Percentiles rank a stretch among this genome's conserved stretches.
Evolutionary conservation across 2,329 filamentous ascomycete species (phyloP).

Genomic region (Cladophialophora bantiana): DNA sequence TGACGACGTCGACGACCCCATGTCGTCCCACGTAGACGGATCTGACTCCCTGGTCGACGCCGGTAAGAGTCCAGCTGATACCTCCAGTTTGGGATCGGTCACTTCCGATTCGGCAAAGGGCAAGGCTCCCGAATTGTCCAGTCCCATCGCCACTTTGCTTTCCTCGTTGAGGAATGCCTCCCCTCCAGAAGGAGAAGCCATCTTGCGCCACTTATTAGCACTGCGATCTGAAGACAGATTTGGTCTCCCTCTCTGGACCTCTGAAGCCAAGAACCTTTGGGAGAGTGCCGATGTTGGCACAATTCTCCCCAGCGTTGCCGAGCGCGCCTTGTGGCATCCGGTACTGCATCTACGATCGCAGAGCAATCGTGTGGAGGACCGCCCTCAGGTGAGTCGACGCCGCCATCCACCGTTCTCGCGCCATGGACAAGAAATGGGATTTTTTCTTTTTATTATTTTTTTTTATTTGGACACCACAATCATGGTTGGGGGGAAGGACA

Average conservation of each 20-base stretch:
- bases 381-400: slow-evolving; percentile 7
- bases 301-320: slow-evolving; percentile 2
- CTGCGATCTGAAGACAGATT: slow-evolving; percentile 6
- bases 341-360: slow-evolving; percentile 28
- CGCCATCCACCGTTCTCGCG: not conserved
- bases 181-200: slow-evolving; percentile 23
- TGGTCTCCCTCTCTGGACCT: slow-evolving; percentile 6
- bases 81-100: slow-evolving; percentile 6
- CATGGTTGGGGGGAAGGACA: too few relatives aligned
- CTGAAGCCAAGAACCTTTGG: slow-evolving; percentile 4
- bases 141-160: slow-evolving; percentile 13
- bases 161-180: slow-evolving; percentile 16
- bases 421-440: not conserved
- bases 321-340: slow-evolving; percentile 32
- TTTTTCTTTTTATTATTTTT: too few relatives aligned
- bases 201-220: slow-evolving; percentile 23
- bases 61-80: slow-evolving; percentile 2
- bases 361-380: not conserved
- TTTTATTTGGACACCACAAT: too few relatives aligned
- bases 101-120: slow-evolving; percentile 2
- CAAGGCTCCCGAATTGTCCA: not conserved
- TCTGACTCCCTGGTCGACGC: not conserved
- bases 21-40: slow-evolving; percentile 6
- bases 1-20: slow-evolving; percentile 20
- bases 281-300: not conserved